Evolutionary conservation across 495 filamentous ascomycete species (phyloP).

Genomic region (Xanthoparmelia taractica): DNA sequence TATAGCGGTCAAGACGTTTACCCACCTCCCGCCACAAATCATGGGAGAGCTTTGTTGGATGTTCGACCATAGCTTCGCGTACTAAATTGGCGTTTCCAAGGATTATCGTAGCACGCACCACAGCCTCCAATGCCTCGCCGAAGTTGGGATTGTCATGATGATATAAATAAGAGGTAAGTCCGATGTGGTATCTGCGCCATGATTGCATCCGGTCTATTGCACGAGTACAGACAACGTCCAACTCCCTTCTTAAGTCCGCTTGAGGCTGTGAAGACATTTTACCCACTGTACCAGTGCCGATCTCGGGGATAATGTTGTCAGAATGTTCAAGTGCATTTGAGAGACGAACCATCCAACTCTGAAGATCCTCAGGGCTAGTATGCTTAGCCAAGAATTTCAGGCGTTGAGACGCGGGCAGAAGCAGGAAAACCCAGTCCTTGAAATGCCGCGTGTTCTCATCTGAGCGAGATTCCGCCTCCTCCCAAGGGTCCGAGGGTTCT

Average conservation of each 20-base stretch:
- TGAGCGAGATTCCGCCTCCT: not conserved
- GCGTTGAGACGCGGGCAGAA: slow-evolving; percentile 6
- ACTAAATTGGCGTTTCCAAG: not conserved
- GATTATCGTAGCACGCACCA: slow-evolving; percentile 1
- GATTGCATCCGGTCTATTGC: not conserved
- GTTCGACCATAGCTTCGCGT: not conserved
- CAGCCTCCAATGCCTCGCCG: not conserved
- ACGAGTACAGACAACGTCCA: not conserved
- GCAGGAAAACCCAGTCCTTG: slow-evolving; percentile 6
- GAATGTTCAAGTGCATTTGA: not conserved
- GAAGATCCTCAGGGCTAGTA: slow-evolving; percentile 1
- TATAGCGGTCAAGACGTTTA: not conserved
- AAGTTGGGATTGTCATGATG: not conserved
- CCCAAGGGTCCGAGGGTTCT: not conserved
- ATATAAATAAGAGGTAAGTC: not conserved
- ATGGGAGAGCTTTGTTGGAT: not conserved
- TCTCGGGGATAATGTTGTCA: not conserved
- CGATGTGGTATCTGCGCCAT: not conserved
- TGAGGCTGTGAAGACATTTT: not conserved
- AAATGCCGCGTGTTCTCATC: not conserved
- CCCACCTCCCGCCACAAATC: not conserved
- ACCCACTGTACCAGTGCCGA: not conserved
- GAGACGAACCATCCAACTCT: not conserved
- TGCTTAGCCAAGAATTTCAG: not conserved
- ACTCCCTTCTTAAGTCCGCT: slow-evolving; percentile 3